These are phyloP conservation scores for Phialophora macrospora DNA, from an alignment of 2,329 filamentous ascomycete species.

Conservation along the genomic window DNA sequence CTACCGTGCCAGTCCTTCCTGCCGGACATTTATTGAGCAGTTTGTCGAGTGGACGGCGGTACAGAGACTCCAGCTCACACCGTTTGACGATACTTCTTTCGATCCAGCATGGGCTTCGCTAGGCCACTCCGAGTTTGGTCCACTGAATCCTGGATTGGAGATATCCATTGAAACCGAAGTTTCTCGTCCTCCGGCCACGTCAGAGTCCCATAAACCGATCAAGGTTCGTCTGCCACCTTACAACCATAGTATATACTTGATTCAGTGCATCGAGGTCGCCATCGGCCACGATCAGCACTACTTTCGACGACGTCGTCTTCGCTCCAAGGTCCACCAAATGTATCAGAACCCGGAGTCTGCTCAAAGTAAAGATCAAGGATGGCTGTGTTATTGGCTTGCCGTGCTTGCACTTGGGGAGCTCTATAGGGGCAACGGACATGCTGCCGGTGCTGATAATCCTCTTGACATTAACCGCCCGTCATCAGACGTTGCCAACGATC, in stretches of 20 bases:
- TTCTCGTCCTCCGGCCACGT: constrained; percentile 12
- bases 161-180: constrained; percentile 29
- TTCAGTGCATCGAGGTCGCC: constrained; percentile 24
- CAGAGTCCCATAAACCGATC: constrained; percentile 16
- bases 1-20: constrained; percentile 27
- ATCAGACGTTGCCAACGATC: constrained; percentile 6
- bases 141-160: constrained; percentile 22
- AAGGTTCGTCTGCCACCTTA: constrained; percentile 30
- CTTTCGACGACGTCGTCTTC: constrained; percentile 13
- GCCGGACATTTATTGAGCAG: constrained; percentile 27
- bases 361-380: constrained; percentile 32
- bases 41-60: constrained; percentile 20
- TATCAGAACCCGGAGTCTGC: constrained; percentile 26
- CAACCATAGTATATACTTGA: constrained; percentile 29
- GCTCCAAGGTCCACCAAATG: constrained; percentile 26
- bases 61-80: constrained; percentile 19
- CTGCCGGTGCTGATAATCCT: neutral
- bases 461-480: too few species aligned
- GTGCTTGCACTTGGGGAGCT: constrained; percentile 28
- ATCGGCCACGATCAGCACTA: constrained; percentile 23
- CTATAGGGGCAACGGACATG: constrained; percentile 17
- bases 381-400: constrained; percentile 31
- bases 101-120: constrained; percentile 26
- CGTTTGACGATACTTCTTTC: constrained; percentile 23
- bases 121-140: constrained; percentile 20